Conservation (phyloP, 129 eudicot species). For the Glebionis coronaria region DNA sequence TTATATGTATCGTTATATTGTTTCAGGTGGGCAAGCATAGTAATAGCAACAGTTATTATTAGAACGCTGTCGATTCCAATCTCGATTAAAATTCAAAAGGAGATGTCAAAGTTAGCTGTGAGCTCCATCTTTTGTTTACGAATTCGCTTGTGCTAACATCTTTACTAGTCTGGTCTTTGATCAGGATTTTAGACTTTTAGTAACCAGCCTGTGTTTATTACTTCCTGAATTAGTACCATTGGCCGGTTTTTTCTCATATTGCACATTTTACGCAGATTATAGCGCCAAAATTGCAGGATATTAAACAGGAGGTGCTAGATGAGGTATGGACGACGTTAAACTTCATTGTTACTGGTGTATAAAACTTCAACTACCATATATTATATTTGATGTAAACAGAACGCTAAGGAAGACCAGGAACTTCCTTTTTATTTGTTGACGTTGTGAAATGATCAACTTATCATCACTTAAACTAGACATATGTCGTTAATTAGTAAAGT, state of each 20-base stretch:
- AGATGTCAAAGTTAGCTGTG: constrained; percentile 72
- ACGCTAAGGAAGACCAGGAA: not conserved
- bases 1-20: not conserved
- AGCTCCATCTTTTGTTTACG: constrained; percentile 24
- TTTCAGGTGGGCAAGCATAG: constrained; percentile 84
- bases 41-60: constrained; percentile 53
- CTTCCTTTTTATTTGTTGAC: constrained; percentile 1
- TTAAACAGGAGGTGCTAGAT: constrained; percentile 61
- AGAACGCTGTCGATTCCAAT: constrained; percentile 55
- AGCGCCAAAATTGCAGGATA: constrained; percentile 66
- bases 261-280: constrained; percentile 51
- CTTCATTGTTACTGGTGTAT: too few species aligned
- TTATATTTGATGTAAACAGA: not conserved
- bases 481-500: not conserved
- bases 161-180: not conserved
- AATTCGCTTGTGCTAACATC: not conserved
- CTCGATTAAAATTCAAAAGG: constrained; percentile 63
- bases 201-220: not conserved
- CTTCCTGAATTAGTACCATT: not conserved
- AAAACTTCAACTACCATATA: too few species aligned
- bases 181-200: not conserved
- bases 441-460: not conserved
- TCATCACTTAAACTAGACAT: not conserved
- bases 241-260: constrained; percentile 1
- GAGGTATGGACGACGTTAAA: constrained; percentile 34